Evolutionary conservation across 2,329 filamentous ascomycete species (phyloP), one percentile per base, ranked within the genome.

Genomic region (Sclerotinia minor): DNA sequence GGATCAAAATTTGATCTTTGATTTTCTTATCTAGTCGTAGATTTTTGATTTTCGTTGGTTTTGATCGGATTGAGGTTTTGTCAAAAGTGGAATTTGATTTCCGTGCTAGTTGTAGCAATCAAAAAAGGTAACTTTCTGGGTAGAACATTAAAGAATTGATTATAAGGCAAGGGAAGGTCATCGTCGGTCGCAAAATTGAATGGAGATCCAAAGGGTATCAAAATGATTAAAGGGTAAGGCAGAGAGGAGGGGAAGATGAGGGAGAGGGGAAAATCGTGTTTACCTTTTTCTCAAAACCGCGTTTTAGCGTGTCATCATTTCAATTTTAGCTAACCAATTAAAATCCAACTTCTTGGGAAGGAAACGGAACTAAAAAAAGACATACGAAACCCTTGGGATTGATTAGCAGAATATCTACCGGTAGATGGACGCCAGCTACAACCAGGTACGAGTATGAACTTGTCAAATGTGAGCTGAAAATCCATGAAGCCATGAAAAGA

Each of bases 181-280:
- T n/a, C n/a, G 29, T 24, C 9, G 26, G 44, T 65, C 26, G 52
- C 50, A 65, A 65, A 50, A 26, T 49, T 57, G 63, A 57, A 21
- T 45, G 35, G 54, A 64, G 61, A 64, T 64, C 38, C 5, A 15
- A n/a, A n/a, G 32, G 45, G 24, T 63, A 32, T 49, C 26, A 8
- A 44, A 15, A 47, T 5, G 45, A 24, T 47, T 45, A 15, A 55
- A 35, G 11, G 11, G 13, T 4, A 41, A 15, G 64, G 32, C 21
- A 52, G 9, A n/a, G 54, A 38, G 26, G 52, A 49, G 57, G 55
- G n/a, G 32, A 29, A 60, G 38, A 49, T 29, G 65, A 38, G 49
- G 35, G 29, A 61, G 47, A 21, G 38, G 15, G 45, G 47, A 45
- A 24, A 64, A 38, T 55, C 41, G 17, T 67, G 55, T 67, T 67